A percentile compares a stretch with the other conserved stretches of the same genome.
phyloP scores from a whole-genome alignment of 2,329 filamentous ascomycete species.

The Fonsecaea monophora region DNA sequence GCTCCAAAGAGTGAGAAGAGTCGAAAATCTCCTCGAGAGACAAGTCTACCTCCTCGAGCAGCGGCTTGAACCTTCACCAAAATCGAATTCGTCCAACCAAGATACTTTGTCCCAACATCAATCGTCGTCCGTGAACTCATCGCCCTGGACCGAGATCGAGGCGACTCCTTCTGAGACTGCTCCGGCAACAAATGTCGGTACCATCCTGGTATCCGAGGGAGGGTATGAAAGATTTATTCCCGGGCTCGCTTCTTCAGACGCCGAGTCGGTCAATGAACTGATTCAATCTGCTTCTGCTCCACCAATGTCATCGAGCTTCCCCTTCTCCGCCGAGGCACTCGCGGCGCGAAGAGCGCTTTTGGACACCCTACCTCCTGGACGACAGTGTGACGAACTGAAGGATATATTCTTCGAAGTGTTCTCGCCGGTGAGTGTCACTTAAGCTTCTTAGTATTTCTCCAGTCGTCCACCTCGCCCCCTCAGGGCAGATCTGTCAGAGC shows the following conservation, averaged over 20 bases:
- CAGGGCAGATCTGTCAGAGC: not conserved
- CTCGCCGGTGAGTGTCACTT: constrained; percentile 45
- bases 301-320: constrained; percentile 38
- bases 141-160: constrained; percentile 37
- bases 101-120: constrained; percentile 12
- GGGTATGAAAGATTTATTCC: constrained; percentile 42
- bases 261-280: constrained; percentile 23
- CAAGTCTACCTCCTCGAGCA: constrained; percentile 38
- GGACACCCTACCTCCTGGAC: constrained; percentile 45
- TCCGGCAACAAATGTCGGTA: constrained; percentile 38
- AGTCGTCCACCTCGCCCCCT: not conserved
- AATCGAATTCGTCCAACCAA: constrained; percentile 2
- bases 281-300: constrained; percentile 22
- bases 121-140: constrained; percentile 30
- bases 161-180: constrained; percentile 41
- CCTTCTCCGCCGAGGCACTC: constrained; percentile 42
- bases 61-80: constrained; percentile 1
- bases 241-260: constrained; percentile 43
- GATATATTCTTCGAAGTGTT: constrained; percentile 49
- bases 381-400: constrained; percentile 48
- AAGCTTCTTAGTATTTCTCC: not conserved
- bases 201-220: constrained; percentile 42
- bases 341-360: constrained; percentile 44
- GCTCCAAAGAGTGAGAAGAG: constrained; percentile 46
- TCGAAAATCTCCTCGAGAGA: constrained; percentile 47